Evolutionary conservation across 768 basidiomycete species (phyloP), one percentile per base, ranked within the genome.

Genomic region (Nidularia pulvinata): DNA sequence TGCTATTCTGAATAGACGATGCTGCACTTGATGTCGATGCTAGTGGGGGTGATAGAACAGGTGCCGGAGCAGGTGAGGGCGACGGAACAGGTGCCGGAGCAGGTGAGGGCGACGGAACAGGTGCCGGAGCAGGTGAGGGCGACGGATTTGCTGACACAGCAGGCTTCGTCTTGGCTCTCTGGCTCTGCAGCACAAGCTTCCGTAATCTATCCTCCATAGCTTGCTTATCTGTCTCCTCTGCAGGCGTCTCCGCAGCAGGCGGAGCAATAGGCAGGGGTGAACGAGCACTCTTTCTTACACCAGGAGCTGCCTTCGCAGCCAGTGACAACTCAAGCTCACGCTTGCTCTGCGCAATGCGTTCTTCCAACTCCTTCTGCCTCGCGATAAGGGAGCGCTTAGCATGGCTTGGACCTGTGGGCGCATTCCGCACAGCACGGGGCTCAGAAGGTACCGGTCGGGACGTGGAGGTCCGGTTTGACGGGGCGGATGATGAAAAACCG

Each of bases 311-410:
- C 45, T 46, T 46, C 22, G 45, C 45, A 14, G 45, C 45, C 45
- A 46, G 22, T n/a, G 9, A n/a, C 13, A 13, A 16, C 46, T 50
- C 69, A 30, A 75, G 62, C 60, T 78, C 76, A 55, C 63, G 33
- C 58, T 71, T 74, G 45, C 67, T 70, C 53, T 62, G 61, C 3
- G 72, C 63, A 42, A 79, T 76, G 52, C 68, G 65, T 52, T 76
- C 74, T 57, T 80, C 76, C 32, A 79, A 60, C 35, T 79, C 78
- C 64, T 71, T 78, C 50, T 77, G 74, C 54, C 73, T 65, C 6
- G 72, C 75, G 32, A 74, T 39, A 13, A 78, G 65, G 14, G 71
- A 68, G 10, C 70, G 69, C 55, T 75, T 76, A 22, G 65, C 62
- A 51, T 61, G 72, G 49, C 65, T 74, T n/a, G 75, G 72, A 13